phyloP scores from a whole-genome alignment of 163 green algal genomes.

The Scenedesmus sp. region DNA sequence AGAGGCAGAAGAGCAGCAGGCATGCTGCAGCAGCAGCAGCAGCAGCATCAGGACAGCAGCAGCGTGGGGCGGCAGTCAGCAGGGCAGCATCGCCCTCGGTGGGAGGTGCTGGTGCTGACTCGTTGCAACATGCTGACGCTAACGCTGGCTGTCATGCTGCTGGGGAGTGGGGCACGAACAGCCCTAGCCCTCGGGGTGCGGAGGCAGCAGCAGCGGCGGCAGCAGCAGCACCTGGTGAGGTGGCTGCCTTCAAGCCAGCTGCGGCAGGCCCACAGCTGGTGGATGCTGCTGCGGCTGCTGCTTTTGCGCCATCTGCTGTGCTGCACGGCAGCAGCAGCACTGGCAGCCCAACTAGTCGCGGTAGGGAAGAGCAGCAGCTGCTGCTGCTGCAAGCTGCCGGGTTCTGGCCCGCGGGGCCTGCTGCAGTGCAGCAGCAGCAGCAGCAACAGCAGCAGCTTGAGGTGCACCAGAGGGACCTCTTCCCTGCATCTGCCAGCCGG shows the following conservation, averaged over 20 bases:
- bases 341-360: not conserved
- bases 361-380: not conserved
- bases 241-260: not conserved
- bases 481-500: not conserved
- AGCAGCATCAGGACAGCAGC: slow-evolving; percentile 3
- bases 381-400: not conserved
- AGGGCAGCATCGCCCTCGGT: not conserved
- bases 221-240: not conserved
- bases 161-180: not conserved
- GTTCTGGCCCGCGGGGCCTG: not conserved
- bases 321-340: slow-evolving; percentile 17
- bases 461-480: not conserved
- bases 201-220: slow-evolving; percentile 32
- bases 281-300: not conserved
- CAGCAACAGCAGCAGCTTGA: slow-evolving; percentile 18
- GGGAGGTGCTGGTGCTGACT: not conserved
- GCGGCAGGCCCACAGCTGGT: not conserved
- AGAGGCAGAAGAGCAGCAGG: slow-evolving; percentile 2
- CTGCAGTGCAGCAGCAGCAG: not conserved
- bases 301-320: not conserved
- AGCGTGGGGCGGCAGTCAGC: not conserved
- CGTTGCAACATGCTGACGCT: not conserved
- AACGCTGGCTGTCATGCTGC: not conserved
- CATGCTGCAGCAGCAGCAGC: not conserved
- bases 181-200: not conserved